Percentiles rank a stretch among this genome's conserved stretches.
phyloP scores from a whole-genome alignment of 2,329 filamentous ascomycete genomes.

The Fusarium floridanum region DNA sequence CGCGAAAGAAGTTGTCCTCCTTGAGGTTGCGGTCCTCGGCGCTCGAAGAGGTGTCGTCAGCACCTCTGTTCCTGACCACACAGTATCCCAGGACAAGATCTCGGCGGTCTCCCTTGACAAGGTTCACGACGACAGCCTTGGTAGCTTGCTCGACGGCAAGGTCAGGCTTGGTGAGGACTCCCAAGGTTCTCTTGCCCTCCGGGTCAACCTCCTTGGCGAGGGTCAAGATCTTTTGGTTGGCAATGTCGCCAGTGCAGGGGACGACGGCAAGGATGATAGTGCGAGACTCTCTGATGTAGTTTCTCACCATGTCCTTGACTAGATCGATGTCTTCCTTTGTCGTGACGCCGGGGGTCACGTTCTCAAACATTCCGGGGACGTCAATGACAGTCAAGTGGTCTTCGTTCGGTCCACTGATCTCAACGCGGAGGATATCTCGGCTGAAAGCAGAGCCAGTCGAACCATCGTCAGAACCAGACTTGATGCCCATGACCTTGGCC shows the following conservation, averaged over 20 bases:
- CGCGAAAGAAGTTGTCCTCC: conserved; percentile 56
- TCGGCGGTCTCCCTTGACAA: conserved; percentile 56
- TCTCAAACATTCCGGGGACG: conserved; percentile 65
- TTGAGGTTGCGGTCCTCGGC: conserved; percentile 47
- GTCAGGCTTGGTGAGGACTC: conserved; percentile 72
- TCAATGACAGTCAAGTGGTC: conserved; percentile 66
- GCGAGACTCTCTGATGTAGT: conserved; percentile 59
- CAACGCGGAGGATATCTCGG: conserved; percentile 57
- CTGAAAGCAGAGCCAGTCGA: conserved; percentile 56
- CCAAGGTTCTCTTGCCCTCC: conserved; percentile 57
- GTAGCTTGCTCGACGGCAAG: conserved; percentile 59
- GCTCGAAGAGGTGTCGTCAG: conserved; percentile 54
- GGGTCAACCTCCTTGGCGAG: conserved; percentile 55
- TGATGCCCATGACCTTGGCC: conserved; percentile 60
- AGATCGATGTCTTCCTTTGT: conserved; percentile 59
- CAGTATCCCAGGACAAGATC: conserved; percentile 62
- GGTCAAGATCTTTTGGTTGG: conserved; percentile 57
- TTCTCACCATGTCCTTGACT: conserved; percentile 61
- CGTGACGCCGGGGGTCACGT: conserved; percentile 52
- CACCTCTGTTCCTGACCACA: conserved; percentile 62
- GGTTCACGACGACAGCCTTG: conserved; percentile 55
- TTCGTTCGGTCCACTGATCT: conserved; percentile 59
- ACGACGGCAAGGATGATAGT: conserved; percentile 65
- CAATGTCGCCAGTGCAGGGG: conserved; percentile 56
- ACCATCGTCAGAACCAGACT: conserved; percentile 20